Evolutionary conservation across 371 early-diverging fungal species (phyloP), one percentile per base, ranked within the genome.

Genomic region (Rhizopus arrhizus): DNA sequence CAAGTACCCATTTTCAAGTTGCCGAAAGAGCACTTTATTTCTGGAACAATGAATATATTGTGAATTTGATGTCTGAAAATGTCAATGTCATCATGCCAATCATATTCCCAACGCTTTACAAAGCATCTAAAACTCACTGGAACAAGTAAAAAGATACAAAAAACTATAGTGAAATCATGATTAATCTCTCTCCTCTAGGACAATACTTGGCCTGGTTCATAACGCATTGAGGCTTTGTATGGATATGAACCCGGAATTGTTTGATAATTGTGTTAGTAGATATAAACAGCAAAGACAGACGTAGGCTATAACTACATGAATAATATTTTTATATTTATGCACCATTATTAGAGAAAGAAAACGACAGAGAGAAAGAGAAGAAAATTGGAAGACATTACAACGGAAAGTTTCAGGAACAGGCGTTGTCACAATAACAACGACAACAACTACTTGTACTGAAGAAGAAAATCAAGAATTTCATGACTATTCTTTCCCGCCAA

Each of bases 11-110:
- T 72, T 97, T 95, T 69, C 98, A 98, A 85, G 95, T 87, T 7
- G 96, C 97, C 28, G 98, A 98, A 75, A 85, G 98, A 50, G 96
- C 98, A 4, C 75, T 98, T 29, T 92, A 89, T 58, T 95, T 91
- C 76, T 98, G 97, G 97, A 96, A 95, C 75, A 98, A 97, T 67
- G 96, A 95, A 61, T 96, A 96, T 67, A 91, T 97, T 69, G 91
- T 94, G 62, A 93, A 89, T 66, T 70, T 97, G 64, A 94, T 98
- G 66, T 88, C 90, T 4, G 93, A 95, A 55, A 95, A 97, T 74
- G 91, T 91, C 42, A 78, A 82, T 55, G 86, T 85, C 42, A 89
- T 97, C 42, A 75, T 98, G 72, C 98, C 97, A 13, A 93, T 97
- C 56, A 90, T 95, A 75, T 95, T 98, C 62, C 85, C 94, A 5